These are phyloP conservation scores for Neonectria magnoliae DNA, from an alignment of 2,329 filamentous ascomycete species.

Conservation along the genomic window DNA sequence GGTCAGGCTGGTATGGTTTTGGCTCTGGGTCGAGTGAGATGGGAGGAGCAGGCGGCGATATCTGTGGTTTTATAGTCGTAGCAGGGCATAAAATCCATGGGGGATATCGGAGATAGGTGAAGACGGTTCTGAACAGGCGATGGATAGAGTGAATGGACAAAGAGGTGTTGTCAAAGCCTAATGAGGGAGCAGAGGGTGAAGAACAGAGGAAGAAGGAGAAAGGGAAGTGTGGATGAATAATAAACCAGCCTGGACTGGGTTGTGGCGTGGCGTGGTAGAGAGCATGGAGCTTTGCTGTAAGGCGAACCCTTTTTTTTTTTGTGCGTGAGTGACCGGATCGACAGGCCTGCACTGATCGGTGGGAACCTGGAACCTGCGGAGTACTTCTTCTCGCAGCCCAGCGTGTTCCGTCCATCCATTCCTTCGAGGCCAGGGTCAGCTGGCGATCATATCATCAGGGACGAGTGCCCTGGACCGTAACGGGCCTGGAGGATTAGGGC, in stretches of 20 bases:
- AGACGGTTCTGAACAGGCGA: neutral
- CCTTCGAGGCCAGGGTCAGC: neutral
- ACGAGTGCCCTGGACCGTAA: neutral
- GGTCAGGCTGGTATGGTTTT: constrained; percentile 39
- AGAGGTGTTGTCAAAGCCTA: constrained; percentile 22
- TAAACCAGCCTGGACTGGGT: constrained; percentile 22
- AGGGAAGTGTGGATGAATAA: constrained; percentile 21
- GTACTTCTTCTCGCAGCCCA: neutral
- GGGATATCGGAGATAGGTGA: constrained; percentile 26
- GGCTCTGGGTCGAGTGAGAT: constrained; percentile 35
- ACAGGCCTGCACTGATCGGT: neutral
- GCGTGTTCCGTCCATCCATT: neutral
- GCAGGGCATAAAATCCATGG: constrained; percentile 42
- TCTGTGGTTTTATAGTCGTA: constrained; percentile 34
- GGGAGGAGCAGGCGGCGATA: constrained; percentile 30
- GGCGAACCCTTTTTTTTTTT: constrained; percentile 12
- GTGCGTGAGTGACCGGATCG: neutral
- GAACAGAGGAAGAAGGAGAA: constrained; percentile 3
- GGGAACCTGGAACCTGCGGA: neutral
- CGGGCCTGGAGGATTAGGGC: neutral
- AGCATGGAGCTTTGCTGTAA: constrained; percentile 8
- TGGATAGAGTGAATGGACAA: constrained; percentile 8
- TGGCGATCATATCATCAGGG: neutral
- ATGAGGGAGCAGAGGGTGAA: neutral
- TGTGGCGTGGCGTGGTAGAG: constrained; percentile 22